Evolutionary conservation across 345 rosid genomes (phyloP).

Genomic region (Eucalyptus pauciflora): DNA sequence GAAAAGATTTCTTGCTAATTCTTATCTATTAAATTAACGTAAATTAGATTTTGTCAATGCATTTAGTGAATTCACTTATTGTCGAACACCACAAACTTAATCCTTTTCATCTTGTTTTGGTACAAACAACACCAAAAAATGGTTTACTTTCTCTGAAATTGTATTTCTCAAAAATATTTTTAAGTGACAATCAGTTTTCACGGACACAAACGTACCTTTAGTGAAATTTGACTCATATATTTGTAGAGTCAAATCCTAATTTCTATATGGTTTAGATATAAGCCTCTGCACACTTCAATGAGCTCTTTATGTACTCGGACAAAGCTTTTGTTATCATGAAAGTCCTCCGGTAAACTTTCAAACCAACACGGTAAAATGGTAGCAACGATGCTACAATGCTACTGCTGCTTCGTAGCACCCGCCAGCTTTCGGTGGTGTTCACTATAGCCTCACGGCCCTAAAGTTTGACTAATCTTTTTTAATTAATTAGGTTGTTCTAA

Average conservation of each 20-base stretch:
- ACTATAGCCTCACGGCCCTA: not conserved
- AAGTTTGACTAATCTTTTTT: not conserved
- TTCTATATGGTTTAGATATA: not conserved
- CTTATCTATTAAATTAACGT: not conserved
- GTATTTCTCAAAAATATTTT: not conserved
- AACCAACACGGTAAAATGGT: too few relatives aligned
- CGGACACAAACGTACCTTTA: not conserved
- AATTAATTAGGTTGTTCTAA: not conserved
- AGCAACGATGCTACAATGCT: too few relatives aligned
- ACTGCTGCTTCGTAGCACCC: not conserved
- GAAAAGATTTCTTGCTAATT: not conserved
- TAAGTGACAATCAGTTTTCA: rapidly evolving
- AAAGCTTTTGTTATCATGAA: not conserved
- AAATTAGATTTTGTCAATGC: not conserved
- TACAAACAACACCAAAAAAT: not conserved
- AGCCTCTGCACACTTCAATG: not conserved
- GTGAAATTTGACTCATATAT: not conserved
- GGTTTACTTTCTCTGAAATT: not conserved
- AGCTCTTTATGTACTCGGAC: not conserved
- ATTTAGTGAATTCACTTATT: not conserved
- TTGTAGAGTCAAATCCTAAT: not conserved
- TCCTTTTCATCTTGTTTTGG: not conserved
- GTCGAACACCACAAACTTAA: not conserved
- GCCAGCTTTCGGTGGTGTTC: not conserved
- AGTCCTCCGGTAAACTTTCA: not conserved